Base-by-base conservation (phyloP, 176 grass and related monocot species). In the Rhynchospora breviuscula region DNA sequence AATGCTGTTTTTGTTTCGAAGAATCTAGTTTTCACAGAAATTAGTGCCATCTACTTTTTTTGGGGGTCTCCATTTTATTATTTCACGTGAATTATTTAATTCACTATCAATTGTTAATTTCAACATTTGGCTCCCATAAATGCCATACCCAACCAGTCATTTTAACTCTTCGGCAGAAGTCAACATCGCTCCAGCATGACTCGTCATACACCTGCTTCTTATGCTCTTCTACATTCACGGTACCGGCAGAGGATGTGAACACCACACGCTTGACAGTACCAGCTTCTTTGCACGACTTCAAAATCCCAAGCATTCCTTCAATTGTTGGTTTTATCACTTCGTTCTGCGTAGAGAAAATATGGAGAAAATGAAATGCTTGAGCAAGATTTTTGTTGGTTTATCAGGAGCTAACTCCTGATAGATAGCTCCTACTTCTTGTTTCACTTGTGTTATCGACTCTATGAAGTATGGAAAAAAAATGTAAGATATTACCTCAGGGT, bases 281-380 rank as follows among this genome's bases (percentile, higher is more conserved):
- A 7, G 95, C 87, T 40, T 91, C 91, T 89, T 93, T 98, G 88
- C 95, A 94, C 6, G 92, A 86, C 8, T 81, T 87, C 87, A 98
- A 85, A 86, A 98, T 98, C 87, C 90, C 84, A 52, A 98, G 11
- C 81, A 98, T 85, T 63, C 95, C 95, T 46, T 93, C 86, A 59
- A 98, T 78, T 15, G 92, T 94, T 0, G 95, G 92, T 79, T 90
- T 98, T 78, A 98, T 95, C 62, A 98, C 88, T 35, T 98, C 95
- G 23, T 98, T 98, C 95, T 95, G 59, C 62, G 78, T 65, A 33
- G 5, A n/a, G 12, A n/a, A 21, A 76, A 52, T 6, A 58, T 43
- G 25, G 0, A 60, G 17, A 17, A 2, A 43, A 0, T 51, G 35
- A 40, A 40, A 40, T 40, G 35, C 35, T 40, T 40, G 35, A 40